phyloP scores from a whole-genome alignment of 192 early-diverging fungal species.

The Backusella circina region DNA sequence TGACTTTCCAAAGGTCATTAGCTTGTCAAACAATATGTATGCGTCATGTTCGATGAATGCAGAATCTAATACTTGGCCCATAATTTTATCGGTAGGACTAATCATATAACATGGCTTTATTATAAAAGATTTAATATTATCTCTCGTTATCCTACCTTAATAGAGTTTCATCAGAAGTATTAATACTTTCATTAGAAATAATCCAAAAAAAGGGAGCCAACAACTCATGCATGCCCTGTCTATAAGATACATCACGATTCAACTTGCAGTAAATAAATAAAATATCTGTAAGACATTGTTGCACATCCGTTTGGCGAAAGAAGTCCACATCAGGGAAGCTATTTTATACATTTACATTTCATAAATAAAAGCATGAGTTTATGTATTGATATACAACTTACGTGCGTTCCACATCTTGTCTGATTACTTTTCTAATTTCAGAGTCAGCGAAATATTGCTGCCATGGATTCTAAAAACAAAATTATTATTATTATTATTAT shows the following conservation, averaged over 20 bases:
- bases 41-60: constrained; percentile 87
- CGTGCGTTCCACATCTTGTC: constrained; percentile 91
- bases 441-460: constrained; percentile 86
- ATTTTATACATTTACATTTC: neutral
- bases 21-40: constrained; percentile 71
- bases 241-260: constrained; percentile 84
- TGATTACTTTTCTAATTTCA: constrained; percentile 80
- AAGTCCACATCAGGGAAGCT: constrained; percentile 88
- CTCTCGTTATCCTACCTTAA: neutral
- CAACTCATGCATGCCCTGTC: constrained; percentile 98
- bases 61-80: constrained; percentile 57
- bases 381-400: constrained; percentile 29
- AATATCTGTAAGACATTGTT: constrained; percentile 70
- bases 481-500: neutral
- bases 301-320: constrained; percentile 65
- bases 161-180: constrained; percentile 11
- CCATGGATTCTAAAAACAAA: constrained; percentile 78
- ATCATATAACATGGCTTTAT: neutral
- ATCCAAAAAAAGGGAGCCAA: constrained; percentile 79
- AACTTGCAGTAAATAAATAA: constrained; percentile 92
- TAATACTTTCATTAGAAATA: constrained; percentile 67
- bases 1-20: constrained; percentile 77
- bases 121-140: constrained; percentile 26
- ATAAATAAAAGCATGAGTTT: neutral
- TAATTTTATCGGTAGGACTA: constrained; percentile 40